Evolutionary conservation across 2,329 filamentous ascomycete genomes (phyloP).

Genomic region (Aspergillus sp.): DNA sequence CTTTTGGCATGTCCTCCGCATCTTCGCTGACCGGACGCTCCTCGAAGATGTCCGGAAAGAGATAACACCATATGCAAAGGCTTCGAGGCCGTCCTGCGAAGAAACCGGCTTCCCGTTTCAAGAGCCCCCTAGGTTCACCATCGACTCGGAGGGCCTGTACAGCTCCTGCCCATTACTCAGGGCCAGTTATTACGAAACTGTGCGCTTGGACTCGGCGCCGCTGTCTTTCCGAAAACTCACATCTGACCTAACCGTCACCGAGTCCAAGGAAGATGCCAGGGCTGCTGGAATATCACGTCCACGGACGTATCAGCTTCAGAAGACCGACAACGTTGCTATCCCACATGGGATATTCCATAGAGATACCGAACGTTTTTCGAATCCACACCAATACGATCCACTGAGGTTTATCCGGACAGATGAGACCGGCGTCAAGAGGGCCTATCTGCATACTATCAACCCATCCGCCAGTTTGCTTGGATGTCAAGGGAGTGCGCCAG

Average conservation of each 20-base stretch:
- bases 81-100: slow-evolving; percentile 26
- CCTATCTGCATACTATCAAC: slow-evolving; percentile 34
- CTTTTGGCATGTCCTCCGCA: slow-evolving; percentile 44
- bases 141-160: slow-evolving; percentile 34
- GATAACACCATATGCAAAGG: slow-evolving; percentile 33
- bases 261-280: slow-evolving; percentile 30
- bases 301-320: slow-evolving; percentile 32
- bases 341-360: slow-evolving; percentile 37
- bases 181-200: slow-evolving; percentile 38
- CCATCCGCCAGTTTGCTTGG: slow-evolving; percentile 41
- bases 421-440: slow-evolving; percentile 24
- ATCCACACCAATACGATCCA: slow-evolving; percentile 36
- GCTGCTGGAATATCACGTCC: slow-evolving; percentile 17
- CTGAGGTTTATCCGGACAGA: slow-evolving; percentile 39
- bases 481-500: slow-evolving; percentile 44
- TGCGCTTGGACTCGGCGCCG: slow-evolving; percentile 36
- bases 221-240: slow-evolving; percentile 35
- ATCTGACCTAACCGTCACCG: slow-evolving; percentile 30
- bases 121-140: slow-evolving; percentile 34
- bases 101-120: slow-evolving; percentile 34
- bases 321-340: slow-evolving; percentile 36
- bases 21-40: slow-evolving; percentile 34
- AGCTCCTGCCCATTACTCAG: slow-evolving; percentile 39
- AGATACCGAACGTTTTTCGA: slow-evolving; percentile 32
- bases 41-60: slow-evolving; percentile 37